Percentiles rank a stretch among this genome's conserved stretches.
Evolutionary conservation across 2,329 filamentous ascomycete species (phyloP).

Genomic region (Calonectria leucothoes): DNA sequence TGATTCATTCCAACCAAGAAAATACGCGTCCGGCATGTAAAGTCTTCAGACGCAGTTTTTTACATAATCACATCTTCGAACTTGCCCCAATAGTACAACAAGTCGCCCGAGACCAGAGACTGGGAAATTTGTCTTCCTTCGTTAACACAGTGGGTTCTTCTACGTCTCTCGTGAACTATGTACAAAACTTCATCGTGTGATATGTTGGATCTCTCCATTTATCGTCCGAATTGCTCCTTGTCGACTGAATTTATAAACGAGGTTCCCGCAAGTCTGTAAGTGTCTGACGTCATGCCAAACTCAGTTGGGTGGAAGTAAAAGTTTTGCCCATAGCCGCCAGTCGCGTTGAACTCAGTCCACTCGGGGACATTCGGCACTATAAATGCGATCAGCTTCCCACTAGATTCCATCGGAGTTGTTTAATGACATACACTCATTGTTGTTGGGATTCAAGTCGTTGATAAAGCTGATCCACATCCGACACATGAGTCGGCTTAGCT

Average conservation of each 20-base stretch:
- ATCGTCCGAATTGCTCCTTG: conserved; percentile 30
- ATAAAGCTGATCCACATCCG: conserved; percentile 54
- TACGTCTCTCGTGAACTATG: background rate
- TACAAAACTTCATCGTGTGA: background rate
- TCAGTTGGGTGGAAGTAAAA: conserved; percentile 36
- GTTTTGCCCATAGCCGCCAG: conserved; percentile 35
- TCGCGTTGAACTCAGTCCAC: conserved; percentile 30
- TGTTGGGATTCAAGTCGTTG: conserved; percentile 50
- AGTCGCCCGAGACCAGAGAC: too few species aligned
- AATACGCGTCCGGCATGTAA: too few species aligned
- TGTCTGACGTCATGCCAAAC: conserved; percentile 28
- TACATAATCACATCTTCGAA: too few species aligned
- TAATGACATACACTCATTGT: conserved; percentile 28
- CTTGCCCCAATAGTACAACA: too few species aligned
- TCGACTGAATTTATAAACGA: conserved; percentile 32
- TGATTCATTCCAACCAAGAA: too few species aligned
- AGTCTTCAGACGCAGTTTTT: too few species aligned
- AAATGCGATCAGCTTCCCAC: background rate
- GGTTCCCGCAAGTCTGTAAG: conserved; percentile 33
- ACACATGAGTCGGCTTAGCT: conserved; percentile 54
- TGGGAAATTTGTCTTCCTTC: background rate
- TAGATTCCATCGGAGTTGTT: accelerated
- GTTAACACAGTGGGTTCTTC: background rate
- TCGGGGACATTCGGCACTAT: conserved; percentile 23
- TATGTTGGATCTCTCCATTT: background rate